These are phyloP conservation scores for Eleusine coracana DNA, from an alignment of 176 grass and related monocot species.

Conservation along the genomic window DNA sequence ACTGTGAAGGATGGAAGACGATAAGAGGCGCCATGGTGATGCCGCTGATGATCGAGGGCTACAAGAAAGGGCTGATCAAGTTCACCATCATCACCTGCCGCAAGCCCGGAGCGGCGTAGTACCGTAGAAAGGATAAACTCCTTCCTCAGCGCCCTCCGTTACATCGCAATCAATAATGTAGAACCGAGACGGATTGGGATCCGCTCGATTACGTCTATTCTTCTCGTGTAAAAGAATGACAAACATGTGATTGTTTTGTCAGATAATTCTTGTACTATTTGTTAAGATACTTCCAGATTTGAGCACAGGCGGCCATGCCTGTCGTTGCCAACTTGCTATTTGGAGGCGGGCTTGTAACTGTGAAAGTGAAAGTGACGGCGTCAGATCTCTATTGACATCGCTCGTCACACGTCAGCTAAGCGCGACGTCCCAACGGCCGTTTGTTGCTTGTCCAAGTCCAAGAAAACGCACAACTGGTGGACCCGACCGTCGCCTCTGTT, in stretches of 20 bases:
- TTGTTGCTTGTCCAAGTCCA: neutral
- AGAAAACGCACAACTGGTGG: neutral
- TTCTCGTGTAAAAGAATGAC: neutral
- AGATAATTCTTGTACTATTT: slow-evolving; percentile 1
- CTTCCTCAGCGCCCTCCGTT: too few species aligned
- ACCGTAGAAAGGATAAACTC: neutral
- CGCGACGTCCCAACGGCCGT: neutral
- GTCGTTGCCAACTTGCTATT: neutral
- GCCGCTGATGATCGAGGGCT: slow-evolving; percentile 95
- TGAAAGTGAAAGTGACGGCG: neutral
- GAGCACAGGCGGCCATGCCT: neutral
- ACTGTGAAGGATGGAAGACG: slow-evolving; percentile 86
- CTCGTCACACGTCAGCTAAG: neutral
- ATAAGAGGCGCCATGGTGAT: slow-evolving; percentile 89
- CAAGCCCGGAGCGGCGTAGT: slow-evolving; percentile 53
- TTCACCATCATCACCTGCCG: slow-evolving; percentile 86
- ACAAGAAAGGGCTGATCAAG: slow-evolving; percentile 91
- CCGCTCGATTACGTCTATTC: neutral
- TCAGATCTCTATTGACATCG: neutral
- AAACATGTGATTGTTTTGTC: neutral
- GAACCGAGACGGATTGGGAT: neutral
- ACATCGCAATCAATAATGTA: neutral
- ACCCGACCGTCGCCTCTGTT: neutral
- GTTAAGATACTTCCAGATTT: neutral
- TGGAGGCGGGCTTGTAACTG: neutral